These are phyloP conservation scores for Chimonanthus salicifolius DNA, from an alignment of 164 flowering plant species.

Conservation along the genomic window DNA sequence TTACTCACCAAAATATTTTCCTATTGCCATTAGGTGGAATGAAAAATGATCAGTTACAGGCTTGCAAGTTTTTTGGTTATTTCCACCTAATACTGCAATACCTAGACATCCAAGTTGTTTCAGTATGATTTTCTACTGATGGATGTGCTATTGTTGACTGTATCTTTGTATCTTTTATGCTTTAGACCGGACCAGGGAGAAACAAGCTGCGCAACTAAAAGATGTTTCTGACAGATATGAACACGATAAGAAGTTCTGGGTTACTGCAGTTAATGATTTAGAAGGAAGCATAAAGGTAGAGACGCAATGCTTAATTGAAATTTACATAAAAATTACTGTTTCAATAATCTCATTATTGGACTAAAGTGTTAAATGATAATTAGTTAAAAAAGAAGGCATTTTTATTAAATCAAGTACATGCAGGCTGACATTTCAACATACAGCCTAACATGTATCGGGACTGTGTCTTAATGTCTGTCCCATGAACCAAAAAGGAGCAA, in stretches of 20 bases:
- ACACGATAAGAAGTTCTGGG: slow-evolving; percentile 53
- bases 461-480: neutral
- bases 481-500: too few species aligned
- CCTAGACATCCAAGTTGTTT: neutral
- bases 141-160: neutral
- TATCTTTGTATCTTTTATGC: neutral
- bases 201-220: slow-evolving; percentile 48
- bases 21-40: neutral
- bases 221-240: slow-evolving; percentile 51
- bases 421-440: neutral
- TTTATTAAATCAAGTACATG: neutral
- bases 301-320: neutral
- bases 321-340: too few species aligned
- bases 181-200: slow-evolving; percentile 55
- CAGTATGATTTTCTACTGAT: neutral
- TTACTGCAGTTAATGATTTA: slow-evolving; percentile 36
- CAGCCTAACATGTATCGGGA: neutral
- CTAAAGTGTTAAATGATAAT: neutral
- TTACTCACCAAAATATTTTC: too few species aligned
- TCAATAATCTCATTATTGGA: neutral
- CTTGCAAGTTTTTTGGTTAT: neutral
- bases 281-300: slow-evolving; percentile 58
- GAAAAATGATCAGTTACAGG: neutral
- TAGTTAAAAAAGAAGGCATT: neutral
- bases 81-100: neutral